Percentiles rank a stretch among this genome's conserved stretches.
phyloP scores from a whole-genome alignment of 2,329 filamentous ascomycete genomes.

The Myriangium duriaei region DNA sequence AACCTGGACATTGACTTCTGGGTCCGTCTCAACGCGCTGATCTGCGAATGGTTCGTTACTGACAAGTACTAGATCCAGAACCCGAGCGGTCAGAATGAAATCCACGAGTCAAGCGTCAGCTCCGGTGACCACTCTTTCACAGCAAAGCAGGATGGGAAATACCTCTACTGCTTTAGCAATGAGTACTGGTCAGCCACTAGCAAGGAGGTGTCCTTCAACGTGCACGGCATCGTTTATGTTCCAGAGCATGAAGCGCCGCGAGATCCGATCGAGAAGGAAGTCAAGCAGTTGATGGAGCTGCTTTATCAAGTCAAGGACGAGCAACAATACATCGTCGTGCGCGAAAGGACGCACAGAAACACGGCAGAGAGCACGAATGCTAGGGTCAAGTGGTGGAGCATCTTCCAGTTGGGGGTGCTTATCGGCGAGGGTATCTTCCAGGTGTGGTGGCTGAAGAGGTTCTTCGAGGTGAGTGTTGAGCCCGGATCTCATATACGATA shows the following conservation, averaged over 20 bases:
- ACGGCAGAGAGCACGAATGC: conserved; percentile 97
- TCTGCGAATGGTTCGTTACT: neutral
- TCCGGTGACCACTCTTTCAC: conserved; percentile 90
- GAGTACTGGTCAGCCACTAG: conserved; percentile 92
- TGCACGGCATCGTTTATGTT: conserved; percentile 96
- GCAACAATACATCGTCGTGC: conserved; percentile 89
- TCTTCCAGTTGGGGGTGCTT: conserved; percentile 85
- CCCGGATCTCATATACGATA: conserved; percentile 17
- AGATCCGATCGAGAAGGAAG: conserved; percentile 85
- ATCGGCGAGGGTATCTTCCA: conserved; percentile 92
- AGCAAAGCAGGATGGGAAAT: conserved; percentile 74
- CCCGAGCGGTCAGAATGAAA: conserved; percentile 61
- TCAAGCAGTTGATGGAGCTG: conserved; percentile 71
- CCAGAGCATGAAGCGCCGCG: conserved; percentile 71
- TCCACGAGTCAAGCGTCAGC: conserved; percentile 68
- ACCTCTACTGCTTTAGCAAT: conserved; percentile 97
- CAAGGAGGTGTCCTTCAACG: conserved; percentile 98
- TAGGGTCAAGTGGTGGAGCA: conserved; percentile 98
- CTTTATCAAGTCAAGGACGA: conserved; percentile 92
- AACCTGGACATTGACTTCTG: conserved; percentile 97
- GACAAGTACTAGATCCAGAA: conserved; percentile 53
- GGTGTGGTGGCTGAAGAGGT: conserved; percentile 98
- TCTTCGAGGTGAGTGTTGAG: conserved; percentile 62
- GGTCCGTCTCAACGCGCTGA: conserved; percentile 44
- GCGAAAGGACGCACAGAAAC: conserved; percentile 93